Base-by-base conservation (phyloP, 495 filamentous ascomycete species). In the Tuber magnatum region DNA sequence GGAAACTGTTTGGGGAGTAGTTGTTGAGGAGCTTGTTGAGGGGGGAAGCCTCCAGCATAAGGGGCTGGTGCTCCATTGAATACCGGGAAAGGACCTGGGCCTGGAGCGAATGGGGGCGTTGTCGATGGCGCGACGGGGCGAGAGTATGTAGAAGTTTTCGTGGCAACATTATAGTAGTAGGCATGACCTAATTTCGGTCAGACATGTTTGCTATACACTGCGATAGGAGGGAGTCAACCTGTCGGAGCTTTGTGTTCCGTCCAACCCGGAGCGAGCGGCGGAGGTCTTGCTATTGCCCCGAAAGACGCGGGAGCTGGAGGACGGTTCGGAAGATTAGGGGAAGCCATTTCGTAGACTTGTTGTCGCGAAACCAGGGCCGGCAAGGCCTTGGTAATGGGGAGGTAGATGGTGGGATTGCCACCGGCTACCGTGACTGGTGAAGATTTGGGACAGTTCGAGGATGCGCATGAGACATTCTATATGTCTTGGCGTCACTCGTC, bases 161-260 rank as follows among this genome's bases (percentile, higher is more conserved):
- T 97, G 43, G 87, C 84, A n/a, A 89, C 85, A 85, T 97, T 92
- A 85, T 96, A 95, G 83, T 94, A 97, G 84, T 97, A 97, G 22
- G 88, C 86, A 81, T 96, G 93, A 9, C 94, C 91, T 92, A 44
- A 38, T 51, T 68, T 38, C 39, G 22, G 70, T 80, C 38, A 76
- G 44, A 75, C 42, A 72, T 74, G 68, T n/a, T 18, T 4, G 42
- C 48, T 69, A 22, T 22, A 28, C 73, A 51, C 69, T n/a, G 41
- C 43, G 72, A 41, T 24, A 44, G n/a, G 41, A 41, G 16, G 72
- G 44, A 84, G 84, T 46, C 80, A 90, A 65, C 90, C 94, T 74
- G 92, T 91, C 24, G 94, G 94, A 74, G 94, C 92, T 86, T 91
- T 93, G 84, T 97, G 94, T 84, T 97, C 92, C 40, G 92, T 93